Base-by-base conservation (phyloP, 108 stramenopile genomes). In the Seminavis robusta region DNA sequence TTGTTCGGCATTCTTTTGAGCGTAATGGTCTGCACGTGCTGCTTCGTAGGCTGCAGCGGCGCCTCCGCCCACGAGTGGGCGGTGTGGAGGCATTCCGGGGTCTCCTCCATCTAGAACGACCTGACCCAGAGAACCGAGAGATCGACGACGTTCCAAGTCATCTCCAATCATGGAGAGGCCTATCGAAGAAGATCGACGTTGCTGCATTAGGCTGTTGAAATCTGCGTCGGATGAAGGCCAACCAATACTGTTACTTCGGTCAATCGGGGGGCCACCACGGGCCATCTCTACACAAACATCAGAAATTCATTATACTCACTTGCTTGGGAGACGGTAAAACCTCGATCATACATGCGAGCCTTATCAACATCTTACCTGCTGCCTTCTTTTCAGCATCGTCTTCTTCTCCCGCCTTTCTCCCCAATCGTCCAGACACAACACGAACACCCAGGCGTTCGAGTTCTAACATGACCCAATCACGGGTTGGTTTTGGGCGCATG, bases 381-480 rank as follows among this genome's bases (percentile, higher is more conserved):
- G n/a, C 53, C 55, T 26, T 55, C 29, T 41, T 52, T 52, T 44
- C n/a, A 32, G 66, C 77, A 28, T 75, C 83, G 6, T 80, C 90
- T 9, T 84, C 85, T 17, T 75, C 90, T 23, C 80, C 83, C 10
- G 78, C 82, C 43, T 87, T 79, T 24, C 88, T 65, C 1, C 87
- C 88, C 33, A 85, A 38, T 13, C 88, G 61, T 13, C 92, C 92
- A 31, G 77, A 82, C 2, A 94, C 92, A 7, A 90, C 80, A n/a
- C 92, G 76, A 15, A 94, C 92, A 20, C 81, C 81, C 26, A 94
- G 72, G 28, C 92, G 67, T 56, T 94, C 92, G 5, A 94, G 69
- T 57, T 94, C 92, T 44, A 80, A 38, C 88, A 94, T 94, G 33
- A 94, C 92, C 92, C 92, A 94, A 38, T 94, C 92, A 16, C 92